Conservation (phyloP, 78 protist genomes). For the Mantamonas sphyraenae region DNA sequence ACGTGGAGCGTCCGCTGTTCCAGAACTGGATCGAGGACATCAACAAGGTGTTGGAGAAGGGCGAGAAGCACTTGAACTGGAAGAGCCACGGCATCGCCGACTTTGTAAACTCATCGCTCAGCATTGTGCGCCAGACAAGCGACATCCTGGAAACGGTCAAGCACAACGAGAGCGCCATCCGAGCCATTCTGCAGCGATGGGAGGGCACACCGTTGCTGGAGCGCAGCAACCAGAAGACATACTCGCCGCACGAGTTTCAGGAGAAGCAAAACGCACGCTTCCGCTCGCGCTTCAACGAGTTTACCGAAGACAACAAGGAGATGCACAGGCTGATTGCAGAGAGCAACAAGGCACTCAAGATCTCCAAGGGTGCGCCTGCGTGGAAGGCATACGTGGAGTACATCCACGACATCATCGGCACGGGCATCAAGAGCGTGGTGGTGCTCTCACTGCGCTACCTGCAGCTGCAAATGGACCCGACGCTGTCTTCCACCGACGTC, state of each 20-base stretch:
- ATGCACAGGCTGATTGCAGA: slow-evolving; percentile 32
- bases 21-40: slow-evolving; percentile 21
- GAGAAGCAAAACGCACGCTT: not conserved
- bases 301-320: slow-evolving; percentile 14
- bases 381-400: slow-evolving; percentile 56
- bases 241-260: slow-evolving; percentile 12
- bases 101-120: no score
- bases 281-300: not conserved
- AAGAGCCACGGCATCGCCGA: not conserved
- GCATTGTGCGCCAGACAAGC: not conserved
- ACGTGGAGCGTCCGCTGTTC: slow-evolving; percentile 60
- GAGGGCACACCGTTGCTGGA: not conserved
- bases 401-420: slow-evolving; percentile 24
- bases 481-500: slow-evolving; percentile 15
- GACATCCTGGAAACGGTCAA: not conserved
- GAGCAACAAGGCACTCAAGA: slow-evolving; percentile 7
- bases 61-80: slow-evolving; percentile 26
- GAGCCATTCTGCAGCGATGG: not conserved
- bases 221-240: not conserved
- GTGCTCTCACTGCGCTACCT: slow-evolving; percentile 17
- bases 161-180: not conserved
- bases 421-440: not conserved
- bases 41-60: slow-evolving; percentile 42
- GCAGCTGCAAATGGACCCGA: slow-evolving; percentile 24
- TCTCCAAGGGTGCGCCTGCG: not conserved